Conservation (phyloP, 805 yeast genomes). For the Candida maris region DNA sequence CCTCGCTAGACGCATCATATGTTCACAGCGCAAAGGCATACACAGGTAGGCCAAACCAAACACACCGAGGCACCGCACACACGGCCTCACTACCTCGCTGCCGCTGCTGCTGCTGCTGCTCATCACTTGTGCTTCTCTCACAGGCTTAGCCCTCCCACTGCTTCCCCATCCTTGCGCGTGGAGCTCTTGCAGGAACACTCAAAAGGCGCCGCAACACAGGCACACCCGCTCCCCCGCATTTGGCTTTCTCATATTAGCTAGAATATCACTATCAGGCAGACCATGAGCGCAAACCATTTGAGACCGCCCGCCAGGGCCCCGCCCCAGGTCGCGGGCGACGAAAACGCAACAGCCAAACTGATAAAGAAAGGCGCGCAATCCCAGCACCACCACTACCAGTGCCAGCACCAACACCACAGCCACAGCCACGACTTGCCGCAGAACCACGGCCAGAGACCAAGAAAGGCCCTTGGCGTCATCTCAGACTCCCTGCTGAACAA, state of each 20-base stretch:
- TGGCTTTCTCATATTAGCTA: slow-evolving; percentile 15
- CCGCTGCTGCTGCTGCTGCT: too few relatives aligned
- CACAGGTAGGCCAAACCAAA: too few relatives aligned
- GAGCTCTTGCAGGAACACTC: too few relatives aligned
- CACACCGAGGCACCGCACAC: too few relatives aligned
- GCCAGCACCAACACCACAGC: slow-evolving; percentile 1
- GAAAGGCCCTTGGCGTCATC: slow-evolving; percentile 29
- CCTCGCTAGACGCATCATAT: too few relatives aligned
- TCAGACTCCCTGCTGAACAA: slow-evolving; percentile 24
- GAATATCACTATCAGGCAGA: slow-evolving; percentile 6
- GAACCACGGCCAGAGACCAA: slow-evolving; percentile 4
- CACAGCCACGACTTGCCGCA: slow-evolving; percentile 4
- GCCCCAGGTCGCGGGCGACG: slow-evolving; percentile 17
- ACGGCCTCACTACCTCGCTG: too few relatives aligned
- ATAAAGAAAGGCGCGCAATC: neutral
- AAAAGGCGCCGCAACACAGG: too few relatives aligned
- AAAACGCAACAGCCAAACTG: slow-evolving; percentile 16
- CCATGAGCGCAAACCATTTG: slow-evolving; percentile 14
- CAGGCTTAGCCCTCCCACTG: too few relatives aligned
- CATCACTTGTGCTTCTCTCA: too few relatives aligned
- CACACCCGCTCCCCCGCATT: too few relatives aligned
- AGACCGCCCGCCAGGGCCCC: slow-evolving; percentile 9
- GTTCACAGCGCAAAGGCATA: too few relatives aligned
- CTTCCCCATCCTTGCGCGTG: too few relatives aligned
- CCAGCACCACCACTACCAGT: slow-evolving; percentile 1